Conservation (phyloP, 2,329 filamentous ascomycete genomes). For the Microcyclospora tardicrescens region DNA sequence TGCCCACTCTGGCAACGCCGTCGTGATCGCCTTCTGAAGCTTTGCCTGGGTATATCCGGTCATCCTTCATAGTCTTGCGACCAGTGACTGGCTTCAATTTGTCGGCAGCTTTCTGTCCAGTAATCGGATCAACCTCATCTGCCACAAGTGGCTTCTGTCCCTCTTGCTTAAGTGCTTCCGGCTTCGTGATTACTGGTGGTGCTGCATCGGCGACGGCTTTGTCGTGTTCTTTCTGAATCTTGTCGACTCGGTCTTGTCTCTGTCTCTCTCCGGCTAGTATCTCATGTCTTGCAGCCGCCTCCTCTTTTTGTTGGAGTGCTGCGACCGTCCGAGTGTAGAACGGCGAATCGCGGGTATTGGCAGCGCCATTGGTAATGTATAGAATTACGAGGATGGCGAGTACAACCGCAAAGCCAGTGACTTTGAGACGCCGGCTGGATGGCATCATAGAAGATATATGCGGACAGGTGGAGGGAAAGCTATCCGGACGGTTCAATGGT, state of each 20-base stretch:
- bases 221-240: constrained; percentile 21
- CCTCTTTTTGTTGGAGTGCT: constrained; percentile 39
- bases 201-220: constrained; percentile 6
- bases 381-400: constrained; percentile 54
- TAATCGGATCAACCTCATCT: constrained; percentile 31
- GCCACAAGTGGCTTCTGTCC: constrained; percentile 57
- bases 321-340: constrained; percentile 45
- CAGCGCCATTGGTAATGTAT: constrained; percentile 56
- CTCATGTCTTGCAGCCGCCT: constrained; percentile 18
- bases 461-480: not conserved
- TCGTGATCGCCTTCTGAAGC: constrained; percentile 26
- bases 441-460: constrained; percentile 39
- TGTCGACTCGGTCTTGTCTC: constrained; percentile 15
- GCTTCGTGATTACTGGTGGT: constrained; percentile 36
- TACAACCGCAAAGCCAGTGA: constrained; percentile 52
- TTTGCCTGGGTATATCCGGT: constrained; percentile 20
- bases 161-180: constrained; percentile 36
- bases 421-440: constrained; percentile 55
- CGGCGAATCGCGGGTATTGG: constrained; percentile 38
- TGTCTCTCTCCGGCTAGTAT: constrained; percentile 16
- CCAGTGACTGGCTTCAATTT: constrained; percentile 35
- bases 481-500: not conserved
- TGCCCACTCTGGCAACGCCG: constrained; percentile 34
- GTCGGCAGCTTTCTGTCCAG: constrained; percentile 12
- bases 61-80: constrained; percentile 37